Percentiles rank a stretch among this genome's conserved stretches.
These are phyloP conservation scores for Suhomyces prunicola DNA, from an alignment of 805 yeast genomes.

Conservation along the genomic window DNA sequence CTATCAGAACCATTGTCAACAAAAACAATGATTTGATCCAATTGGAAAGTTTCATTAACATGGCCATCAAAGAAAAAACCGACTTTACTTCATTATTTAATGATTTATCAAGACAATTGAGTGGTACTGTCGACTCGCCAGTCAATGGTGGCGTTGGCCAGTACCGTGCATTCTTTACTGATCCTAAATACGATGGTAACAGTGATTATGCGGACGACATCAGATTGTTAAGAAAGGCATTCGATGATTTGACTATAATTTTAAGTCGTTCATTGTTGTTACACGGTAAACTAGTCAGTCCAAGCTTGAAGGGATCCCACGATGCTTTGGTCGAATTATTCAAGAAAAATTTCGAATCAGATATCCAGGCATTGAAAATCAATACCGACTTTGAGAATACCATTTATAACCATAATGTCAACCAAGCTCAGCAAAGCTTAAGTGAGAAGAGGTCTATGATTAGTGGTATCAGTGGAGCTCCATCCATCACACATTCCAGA, in stretches of 20 bases:
- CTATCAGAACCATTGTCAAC: slow-evolving; percentile 59
- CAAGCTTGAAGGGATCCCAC: slow-evolving; percentile 59
- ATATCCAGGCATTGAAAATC: slow-evolving; percentile 47
- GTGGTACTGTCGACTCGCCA: slow-evolving; percentile 90
- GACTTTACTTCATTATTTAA: slow-evolving; percentile 49
- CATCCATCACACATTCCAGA: slow-evolving; percentile 18
- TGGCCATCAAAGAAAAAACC: slow-evolving; percentile 50
- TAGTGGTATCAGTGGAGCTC: slow-evolving; percentile 11
- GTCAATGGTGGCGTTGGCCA: slow-evolving; percentile 91
- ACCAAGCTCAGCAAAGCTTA: slow-evolving; percentile 12
- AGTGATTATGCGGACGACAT: slow-evolving; percentile 29
- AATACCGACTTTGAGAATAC: slow-evolving; percentile 30
- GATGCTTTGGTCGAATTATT: slow-evolving; percentile 62
- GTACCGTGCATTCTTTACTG: slow-evolving; percentile 64
- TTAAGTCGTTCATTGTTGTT: slow-evolving; percentile 63
- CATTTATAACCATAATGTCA: slow-evolving; percentile 22
- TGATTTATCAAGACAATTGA: slow-evolving; percentile 65
- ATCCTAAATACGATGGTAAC: slow-evolving; percentile 31
- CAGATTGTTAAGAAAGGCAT: slow-evolving; percentile 46
- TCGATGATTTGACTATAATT: slow-evolving; percentile 65
- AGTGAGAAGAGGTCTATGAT: slow-evolving; percentile 17
- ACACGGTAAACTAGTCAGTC: slow-evolving; percentile 64
- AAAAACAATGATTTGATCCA: slow-evolving; percentile 73
- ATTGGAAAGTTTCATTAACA: slow-evolving; percentile 57
- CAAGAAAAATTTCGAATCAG: slow-evolving; percentile 63